A percentile compares a stretch with the other conserved stretches of the same genome.
Evolutionary conservation across 768 basidiomycete genomes (phyloP).

Genomic region (Astraeus odoratus): DNA sequence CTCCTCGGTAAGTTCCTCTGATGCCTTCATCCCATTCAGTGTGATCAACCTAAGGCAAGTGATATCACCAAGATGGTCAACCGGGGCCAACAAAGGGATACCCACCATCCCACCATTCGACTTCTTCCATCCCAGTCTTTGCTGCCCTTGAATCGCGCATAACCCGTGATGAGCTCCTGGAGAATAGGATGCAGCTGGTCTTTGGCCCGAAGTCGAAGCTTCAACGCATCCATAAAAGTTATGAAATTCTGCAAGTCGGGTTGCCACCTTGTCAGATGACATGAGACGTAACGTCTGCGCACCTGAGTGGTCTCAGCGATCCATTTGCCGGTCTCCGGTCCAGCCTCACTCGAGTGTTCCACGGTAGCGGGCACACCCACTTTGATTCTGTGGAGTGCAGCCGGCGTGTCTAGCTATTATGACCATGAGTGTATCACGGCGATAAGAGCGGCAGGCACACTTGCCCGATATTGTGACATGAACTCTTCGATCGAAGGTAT

Average conservation of each 20-base stretch:
- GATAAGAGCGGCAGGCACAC: constrained; percentile 15
- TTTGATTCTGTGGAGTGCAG: constrained; percentile 82
- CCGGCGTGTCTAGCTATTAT: constrained; percentile 85
- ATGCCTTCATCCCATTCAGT: constrained; percentile 94
- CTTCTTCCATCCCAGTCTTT: constrained; percentile 96
- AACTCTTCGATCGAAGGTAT: constrained; percentile 84
- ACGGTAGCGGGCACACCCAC: constrained; percentile 96
- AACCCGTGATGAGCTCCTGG: constrained; percentile 92
- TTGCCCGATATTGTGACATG: constrained; percentile 80
- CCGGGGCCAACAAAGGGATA: neutral
- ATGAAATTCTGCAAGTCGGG: constrained; percentile 71
- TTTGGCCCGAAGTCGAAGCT: constrained; percentile 88
- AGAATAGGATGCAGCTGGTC: constrained; percentile 93
- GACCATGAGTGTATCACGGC: neutral
- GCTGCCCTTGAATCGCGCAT: constrained; percentile 89
- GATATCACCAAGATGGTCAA: neutral
- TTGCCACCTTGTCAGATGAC: neutral
- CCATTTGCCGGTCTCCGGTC: constrained; percentile 92
- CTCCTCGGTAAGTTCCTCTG: constrained; percentile 93
- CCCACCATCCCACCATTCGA: constrained; percentile 83
- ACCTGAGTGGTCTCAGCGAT: constrained; percentile 98
- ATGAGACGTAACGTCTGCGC: constrained; percentile 6
- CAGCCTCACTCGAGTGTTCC: constrained; percentile 89
- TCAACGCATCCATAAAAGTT: constrained; percentile 97
- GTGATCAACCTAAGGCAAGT: constrained; percentile 75